These are phyloP conservation scores for Tephrocybe sp. DNA, from an alignment of 768 basidiomycete species.

Conservation along the genomic window DNA sequence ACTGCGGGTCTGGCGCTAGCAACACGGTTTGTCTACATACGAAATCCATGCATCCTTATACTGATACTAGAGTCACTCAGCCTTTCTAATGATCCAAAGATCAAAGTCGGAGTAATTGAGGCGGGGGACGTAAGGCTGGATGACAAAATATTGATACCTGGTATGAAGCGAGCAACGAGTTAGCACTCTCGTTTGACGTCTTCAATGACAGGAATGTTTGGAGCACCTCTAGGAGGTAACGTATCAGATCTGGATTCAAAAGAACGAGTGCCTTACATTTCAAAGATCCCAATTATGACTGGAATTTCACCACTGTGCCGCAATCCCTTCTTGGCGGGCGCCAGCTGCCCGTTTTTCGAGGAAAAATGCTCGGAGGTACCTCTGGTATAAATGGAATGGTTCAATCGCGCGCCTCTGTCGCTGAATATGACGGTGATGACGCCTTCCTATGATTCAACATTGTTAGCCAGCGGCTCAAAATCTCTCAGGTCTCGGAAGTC, in stretches of 20 bases:
- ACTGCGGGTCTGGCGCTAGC: too few species aligned
- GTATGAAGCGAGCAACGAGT: too few species aligned
- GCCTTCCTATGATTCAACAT: background rate
- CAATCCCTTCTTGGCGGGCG: conserved; percentile 20
- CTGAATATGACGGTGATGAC: conserved; percentile 12
- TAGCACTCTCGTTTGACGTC: background rate
- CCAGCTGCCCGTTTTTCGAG: conserved; percentile 19
- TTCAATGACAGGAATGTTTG: conserved; percentile 3
- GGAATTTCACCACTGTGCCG: conserved; percentile 25
- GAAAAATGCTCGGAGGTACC: conserved; percentile 29
- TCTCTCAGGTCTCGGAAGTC: background rate
- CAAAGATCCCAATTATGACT: conserved; percentile 22
- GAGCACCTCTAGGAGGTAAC: conserved; percentile 5
- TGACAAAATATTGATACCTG: conserved; percentile 20
- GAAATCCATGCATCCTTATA: too few species aligned
- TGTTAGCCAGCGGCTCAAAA: background rate
- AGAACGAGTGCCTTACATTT: background rate
- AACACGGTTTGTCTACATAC: too few species aligned
- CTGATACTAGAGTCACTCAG: too few species aligned
- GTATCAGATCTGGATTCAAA: too few species aligned
- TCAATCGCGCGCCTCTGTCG: conserved; percentile 6
- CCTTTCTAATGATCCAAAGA: too few species aligned
- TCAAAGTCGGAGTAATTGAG: too few species aligned
- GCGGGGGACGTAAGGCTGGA: too few species aligned
- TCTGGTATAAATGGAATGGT: conserved; percentile 16